These are phyloP conservation scores for Vachellia pachyceras DNA, from an alignment of 306 rosid genomes.

Conservation along the genomic window DNA sequence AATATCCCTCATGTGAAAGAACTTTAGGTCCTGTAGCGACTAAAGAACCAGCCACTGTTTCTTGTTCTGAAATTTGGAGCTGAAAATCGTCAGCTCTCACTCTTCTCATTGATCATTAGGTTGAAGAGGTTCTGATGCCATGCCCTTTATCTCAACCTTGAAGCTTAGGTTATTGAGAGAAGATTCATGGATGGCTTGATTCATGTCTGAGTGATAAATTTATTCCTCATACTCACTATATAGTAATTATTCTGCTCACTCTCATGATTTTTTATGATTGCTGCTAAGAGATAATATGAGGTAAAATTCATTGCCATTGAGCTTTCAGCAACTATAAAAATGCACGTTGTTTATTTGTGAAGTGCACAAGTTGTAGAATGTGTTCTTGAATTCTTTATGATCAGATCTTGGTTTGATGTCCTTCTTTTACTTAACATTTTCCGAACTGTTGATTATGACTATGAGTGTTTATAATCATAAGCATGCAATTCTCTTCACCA, in stretches of 20 bases:
- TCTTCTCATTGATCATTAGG: neutral
- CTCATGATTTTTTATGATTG: neutral
- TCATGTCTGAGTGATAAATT: neutral
- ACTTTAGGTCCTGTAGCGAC: neutral
- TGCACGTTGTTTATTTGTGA: constrained; percentile 4
- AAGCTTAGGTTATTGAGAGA: neutral
- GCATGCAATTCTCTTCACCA: constrained; percentile 48
- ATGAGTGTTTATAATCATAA: constrained; percentile 34
- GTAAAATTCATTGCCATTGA: constrained; percentile 5
- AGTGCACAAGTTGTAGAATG: constrained; percentile 10
- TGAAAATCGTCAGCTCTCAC: neutral
- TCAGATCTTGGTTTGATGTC: constrained; percentile 33
- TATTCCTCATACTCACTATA: neutral
- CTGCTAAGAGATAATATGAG: neutral
- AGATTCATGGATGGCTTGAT: neutral
- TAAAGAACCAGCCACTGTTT: neutral
- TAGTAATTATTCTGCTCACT: neutral
- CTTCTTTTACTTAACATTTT: constrained; percentile 26
- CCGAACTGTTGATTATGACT: constrained; percentile 30
- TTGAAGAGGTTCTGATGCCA: neutral
- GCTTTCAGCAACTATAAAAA: constrained; percentile 17
- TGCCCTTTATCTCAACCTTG: neutral
- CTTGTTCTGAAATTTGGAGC: neutral
- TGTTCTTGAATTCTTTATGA: constrained; percentile 25
- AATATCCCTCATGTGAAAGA: neutral